Evolutionary conservation across 169 alveolate genomes (phyloP).

Genomic region (Sarcocystis neurona): DNA sequence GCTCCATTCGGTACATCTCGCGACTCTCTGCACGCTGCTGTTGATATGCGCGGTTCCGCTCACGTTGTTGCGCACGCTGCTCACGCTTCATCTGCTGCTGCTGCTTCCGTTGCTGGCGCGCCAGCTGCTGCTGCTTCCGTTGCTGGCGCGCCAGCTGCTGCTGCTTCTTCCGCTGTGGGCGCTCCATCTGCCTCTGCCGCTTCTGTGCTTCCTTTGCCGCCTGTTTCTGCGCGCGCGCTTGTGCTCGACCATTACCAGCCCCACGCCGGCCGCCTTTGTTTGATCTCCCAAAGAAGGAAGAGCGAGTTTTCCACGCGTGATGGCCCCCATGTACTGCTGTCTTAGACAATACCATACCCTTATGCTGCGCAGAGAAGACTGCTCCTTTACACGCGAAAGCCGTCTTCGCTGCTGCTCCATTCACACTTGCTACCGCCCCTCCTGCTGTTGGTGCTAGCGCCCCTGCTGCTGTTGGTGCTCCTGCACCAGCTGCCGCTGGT

Average conservation of each 20-base stretch:
- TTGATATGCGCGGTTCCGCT: not conserved
- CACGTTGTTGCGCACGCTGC: not conserved
- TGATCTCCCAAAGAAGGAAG: not conserved
- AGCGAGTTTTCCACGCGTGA: not conserved
- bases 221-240: not conserved
- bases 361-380: not conserved
- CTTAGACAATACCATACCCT: not conserved
- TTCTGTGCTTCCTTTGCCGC: not conserved
- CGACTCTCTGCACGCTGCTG: not conserved
- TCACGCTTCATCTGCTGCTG: not conserved
- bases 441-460: too few species aligned
- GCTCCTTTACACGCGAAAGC: too few species aligned
- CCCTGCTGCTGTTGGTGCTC: too few species aligned
- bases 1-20: not conserved
- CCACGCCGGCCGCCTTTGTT: not conserved
- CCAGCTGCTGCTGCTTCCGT: not conserved
- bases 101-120: not conserved
- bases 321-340: not conserved
- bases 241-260: not conserved
- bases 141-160: not conserved
- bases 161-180: not conserved
- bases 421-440: too few species aligned
- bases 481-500: too few species aligned
- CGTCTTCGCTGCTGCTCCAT: too few species aligned
- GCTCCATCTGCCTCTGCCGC: not conserved